Base-by-base conservation (phyloP, 495 filamentous ascomycete species). In the Bombardia bombarda region DNA sequence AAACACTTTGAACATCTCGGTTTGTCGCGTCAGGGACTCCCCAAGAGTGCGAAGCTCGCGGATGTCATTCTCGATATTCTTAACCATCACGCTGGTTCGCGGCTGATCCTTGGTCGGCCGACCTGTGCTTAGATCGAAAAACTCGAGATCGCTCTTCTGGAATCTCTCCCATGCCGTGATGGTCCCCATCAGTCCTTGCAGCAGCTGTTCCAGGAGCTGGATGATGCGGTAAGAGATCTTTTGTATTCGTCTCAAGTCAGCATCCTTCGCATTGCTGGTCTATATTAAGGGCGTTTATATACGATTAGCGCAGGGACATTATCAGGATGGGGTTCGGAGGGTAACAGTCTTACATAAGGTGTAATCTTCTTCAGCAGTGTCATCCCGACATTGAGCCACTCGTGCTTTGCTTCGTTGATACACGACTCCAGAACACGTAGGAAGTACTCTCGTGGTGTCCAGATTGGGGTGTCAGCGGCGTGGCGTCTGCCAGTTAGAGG, bases 371-470 rank as follows among this genome's bases (percentile, higher is more conserved):
- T 53, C 25, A 47, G 3, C 19, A 51, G 10, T 8, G 28, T 40
- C 14, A 18, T 17, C 2, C 30, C 46, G 10, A 20, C 17, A 17
- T 47, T 55, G 10, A 31, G 22, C 51, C 47, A 55, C 23, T 55
- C 51, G 2, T 21, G 43, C 24, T 34, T 48, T 1, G 28, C 43
- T 9, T 51, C 41, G 1, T 7, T 6, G 4, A 55, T 30, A 16
- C 40, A 43, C 1, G 30, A 28, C 33, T 45, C 43, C 51, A 55
- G 24, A 1, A 18, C 26, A 7, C 22, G 26, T 9, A 55, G 28
- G 38, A 55, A 55, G 19, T 48, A 55, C 17, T 51, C 51, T 24
- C 51, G 40, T 4, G 51, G 43, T 13, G 28, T 23, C 12, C 21
- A 31, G 18, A 40, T 34, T 14, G 34, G 28, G 1, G 25, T 16